These are phyloP conservation scores for Candolleomyces eurysporus DNA, from an alignment of 768 basidiomycete genomes.

Conservation along the genomic window DNA sequence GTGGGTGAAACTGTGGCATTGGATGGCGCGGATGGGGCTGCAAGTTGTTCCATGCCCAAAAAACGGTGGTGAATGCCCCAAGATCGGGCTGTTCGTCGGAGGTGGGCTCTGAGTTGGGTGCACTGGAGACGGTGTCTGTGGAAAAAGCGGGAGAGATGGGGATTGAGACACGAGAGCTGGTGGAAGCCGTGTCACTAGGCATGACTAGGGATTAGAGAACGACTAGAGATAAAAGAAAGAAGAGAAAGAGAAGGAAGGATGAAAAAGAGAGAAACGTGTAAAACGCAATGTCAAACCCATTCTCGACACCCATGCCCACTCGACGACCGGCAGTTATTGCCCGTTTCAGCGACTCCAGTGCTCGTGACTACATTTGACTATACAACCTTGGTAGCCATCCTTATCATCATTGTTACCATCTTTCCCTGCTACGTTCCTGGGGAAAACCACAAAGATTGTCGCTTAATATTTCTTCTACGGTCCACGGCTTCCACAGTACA, in stretches of 20 bases:
- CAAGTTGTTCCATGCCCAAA: constrained; percentile 60
- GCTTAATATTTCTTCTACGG: no score
- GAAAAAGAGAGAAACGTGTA: neutral
- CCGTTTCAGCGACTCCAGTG: no score
- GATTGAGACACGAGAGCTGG: constrained; percentile 4
- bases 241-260: neutral
- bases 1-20: constrained; percentile 10
- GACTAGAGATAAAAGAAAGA: constrained; percentile 2
- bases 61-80: constrained; percentile 67
- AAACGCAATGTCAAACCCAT: no score
- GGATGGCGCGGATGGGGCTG: constrained; percentile 46
- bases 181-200: constrained; percentile 1
- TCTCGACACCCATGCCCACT: no score
- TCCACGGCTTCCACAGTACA: no score
- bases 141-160: constrained; percentile 8
- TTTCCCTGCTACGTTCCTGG: no score
- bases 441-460: no score
- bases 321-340: no score
- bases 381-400: no score
- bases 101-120: constrained; percentile 25
- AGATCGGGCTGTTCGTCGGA: constrained; percentile 70
- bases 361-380: no score
- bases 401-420: no score
- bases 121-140: constrained; percentile 1
- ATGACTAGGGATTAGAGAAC: constrained; percentile 2